Evolutionary conservation across 257 asterid species (phyloP), one percentile per base, ranked within the genome.

Genomic region (Salvia miltiorrhiza): DNA sequence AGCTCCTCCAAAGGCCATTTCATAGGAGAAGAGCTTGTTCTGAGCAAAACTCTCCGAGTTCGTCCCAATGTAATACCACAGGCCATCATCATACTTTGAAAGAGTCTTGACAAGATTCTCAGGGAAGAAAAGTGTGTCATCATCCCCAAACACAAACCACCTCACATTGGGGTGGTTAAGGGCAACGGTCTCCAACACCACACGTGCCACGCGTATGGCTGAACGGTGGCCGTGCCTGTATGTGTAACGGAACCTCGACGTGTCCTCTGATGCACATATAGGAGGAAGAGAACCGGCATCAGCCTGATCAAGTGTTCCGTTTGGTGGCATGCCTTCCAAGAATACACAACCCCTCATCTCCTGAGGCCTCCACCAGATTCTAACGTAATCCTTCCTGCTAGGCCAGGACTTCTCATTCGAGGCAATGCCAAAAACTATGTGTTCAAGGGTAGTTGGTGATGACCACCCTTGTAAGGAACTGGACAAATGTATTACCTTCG

Each of bases 61-160:
- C 0, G 86, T 55, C 73, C 98, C 97, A 5, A 90, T 63, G 50
- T 92, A 92, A 54, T 87, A 85, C 97, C 98, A 92, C 35, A 90
- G 26, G 3, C 76, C 83, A 49, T 92, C 84, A 77, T 90, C 97
- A 72, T 90, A 92, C 61, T 92, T 92, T 0, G 93, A 85, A 41
- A 92, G 81, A 0, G 88, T 86, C 84, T 74, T 86, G 76, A 73
- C 92, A 66, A 92, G 69, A 83, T 90, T 92, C n/a, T 92, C 97
- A 0, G 95, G 87, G 68, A 92, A 90, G 77, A 90, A 92, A 13
- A 88, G 65, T 0, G 98, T 90, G 16, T 90, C 95, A 26, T 92
- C 98, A 16, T 92, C 98, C 28, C 98, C 98, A 60, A 90, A 92
- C 43, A 92, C 97, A 62, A 80, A 88, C 96, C 98, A 92, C 74